Evolutionary conservation across 2,329 filamentous ascomycete genomes (phyloP).

Genomic region (Pseudopithomyces chartarum): DNA sequence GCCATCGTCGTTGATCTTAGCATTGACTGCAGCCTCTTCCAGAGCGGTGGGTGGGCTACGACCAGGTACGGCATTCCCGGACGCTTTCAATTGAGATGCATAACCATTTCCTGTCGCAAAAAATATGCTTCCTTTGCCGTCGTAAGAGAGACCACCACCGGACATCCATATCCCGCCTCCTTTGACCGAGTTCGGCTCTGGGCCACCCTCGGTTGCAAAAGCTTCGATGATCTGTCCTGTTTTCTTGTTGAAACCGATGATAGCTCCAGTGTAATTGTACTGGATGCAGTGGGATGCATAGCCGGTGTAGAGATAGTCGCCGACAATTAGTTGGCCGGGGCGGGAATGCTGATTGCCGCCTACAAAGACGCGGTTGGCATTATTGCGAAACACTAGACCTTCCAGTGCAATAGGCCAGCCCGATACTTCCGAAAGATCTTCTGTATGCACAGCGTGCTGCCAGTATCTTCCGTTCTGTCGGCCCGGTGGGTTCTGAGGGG

Average conservation of each 20-base stretch:
- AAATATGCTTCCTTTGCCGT: slow-evolving; percentile 54
- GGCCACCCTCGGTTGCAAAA: slow-evolving; percentile 52
- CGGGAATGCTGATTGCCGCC: slow-evolving; percentile 56
- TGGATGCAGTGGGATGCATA: slow-evolving; percentile 59
- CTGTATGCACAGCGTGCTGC: slow-evolving; percentile 53
- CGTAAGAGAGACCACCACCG: slow-evolving; percentile 55
- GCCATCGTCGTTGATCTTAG: slow-evolving; percentile 53
- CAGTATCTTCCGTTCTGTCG: slow-evolving; percentile 51
- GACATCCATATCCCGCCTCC: slow-evolving; percentile 58
- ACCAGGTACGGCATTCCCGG: slow-evolving; percentile 51
- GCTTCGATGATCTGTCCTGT: slow-evolving; percentile 52
- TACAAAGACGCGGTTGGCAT: slow-evolving; percentile 52
- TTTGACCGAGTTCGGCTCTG: slow-evolving; percentile 46
- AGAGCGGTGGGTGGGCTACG: slow-evolving; percentile 52
- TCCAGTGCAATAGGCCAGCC: slow-evolving; percentile 53
- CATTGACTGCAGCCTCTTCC: slow-evolving; percentile 57
- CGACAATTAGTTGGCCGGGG: slow-evolving; percentile 52
- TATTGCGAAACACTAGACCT: slow-evolving; percentile 52
- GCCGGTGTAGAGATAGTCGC: slow-evolving; percentile 56
- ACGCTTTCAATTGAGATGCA: slow-evolving; percentile 49
- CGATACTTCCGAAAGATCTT: slow-evolving; percentile 48
- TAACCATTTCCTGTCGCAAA: slow-evolving; percentile 57
- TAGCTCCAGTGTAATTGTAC: slow-evolving; percentile 58
- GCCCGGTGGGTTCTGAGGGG: slow-evolving; percentile 39
- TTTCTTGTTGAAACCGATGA: slow-evolving; percentile 55